phyloP scores from a whole-genome alignment of 2,329 filamentous ascomycete species.

The Sarocladiaceae sp. region DNA sequence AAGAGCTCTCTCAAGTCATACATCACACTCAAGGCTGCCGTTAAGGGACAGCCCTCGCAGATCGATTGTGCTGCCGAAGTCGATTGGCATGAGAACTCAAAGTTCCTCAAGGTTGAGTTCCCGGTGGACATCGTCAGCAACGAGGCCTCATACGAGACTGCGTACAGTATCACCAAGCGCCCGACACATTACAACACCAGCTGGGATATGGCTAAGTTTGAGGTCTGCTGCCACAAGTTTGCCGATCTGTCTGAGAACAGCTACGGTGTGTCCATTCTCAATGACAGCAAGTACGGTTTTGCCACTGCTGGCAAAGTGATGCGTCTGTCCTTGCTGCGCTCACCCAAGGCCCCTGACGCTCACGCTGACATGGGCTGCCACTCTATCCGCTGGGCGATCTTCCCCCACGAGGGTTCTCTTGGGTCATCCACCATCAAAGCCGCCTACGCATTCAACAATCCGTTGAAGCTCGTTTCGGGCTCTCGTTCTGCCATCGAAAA shows the following conservation, averaged over 20 bases:
- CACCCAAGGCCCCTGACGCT: constrained; percentile 88
- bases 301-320: constrained; percentile 85
- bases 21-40: constrained; percentile 70
- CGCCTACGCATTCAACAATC: constrained; percentile 87
- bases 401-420: constrained; percentile 75
- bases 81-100: constrained; percentile 97
- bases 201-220: constrained; percentile 98
- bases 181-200: constrained; percentile 97
- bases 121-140: constrained; percentile 87
- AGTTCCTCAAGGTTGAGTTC: constrained; percentile 98
- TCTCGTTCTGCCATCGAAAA: constrained; percentile 22
- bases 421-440: constrained; percentile 72
- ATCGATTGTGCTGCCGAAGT: constrained; percentile 81
- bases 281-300: constrained; percentile 95
- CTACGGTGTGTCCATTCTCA: constrained; percentile 89
- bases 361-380: constrained; percentile 93
- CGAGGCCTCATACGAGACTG: constrained; percentile 91
- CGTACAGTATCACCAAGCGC: constrained; percentile 81
- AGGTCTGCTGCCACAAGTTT: constrained; percentile 94
- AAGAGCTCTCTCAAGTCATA: constrained; percentile 82
- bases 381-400: constrained; percentile 82
- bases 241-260: constrained; percentile 84
- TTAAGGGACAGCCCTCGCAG: constrained; percentile 55
- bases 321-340: constrained; percentile 80
- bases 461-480: constrained; percentile 44